Evolutionary conservation across 2,329 filamentous ascomycete species (phyloP), one percentile per base, ranked within the genome.

Genomic region (Penicillium aurantiogriseum): DNA sequence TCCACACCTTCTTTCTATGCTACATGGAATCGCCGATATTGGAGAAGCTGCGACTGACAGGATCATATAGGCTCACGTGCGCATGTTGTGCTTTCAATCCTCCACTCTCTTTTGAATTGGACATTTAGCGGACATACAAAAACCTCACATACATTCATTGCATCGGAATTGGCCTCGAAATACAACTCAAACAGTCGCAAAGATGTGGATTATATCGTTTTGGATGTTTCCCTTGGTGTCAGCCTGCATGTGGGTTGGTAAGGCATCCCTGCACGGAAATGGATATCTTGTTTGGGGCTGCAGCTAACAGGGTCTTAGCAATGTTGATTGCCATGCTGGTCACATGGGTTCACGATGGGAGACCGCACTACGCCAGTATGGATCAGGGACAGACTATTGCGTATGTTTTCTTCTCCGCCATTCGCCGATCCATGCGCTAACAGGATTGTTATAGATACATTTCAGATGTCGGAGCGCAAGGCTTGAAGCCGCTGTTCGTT

Each of bases 401-500:
- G 69, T 85, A 80, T 65, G 74, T 67, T n/a, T 33, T 33, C 39
- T 31, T 38, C 44, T 19, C 3, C 33, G 11, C 29, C 13, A 1
- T 53, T 5, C 3, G 23, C 40, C 33, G 8, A 19, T 50, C 10
- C 5, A 29, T 31, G 15, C 51, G 23, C 55, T 59, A 47, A 61
- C 43, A 31, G 8, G 27, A 15, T 9, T n/a, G 13, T 7, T 45
- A 11, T 53, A 78, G 76, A 33, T 78, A 74, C 59, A 80, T 80
- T 53, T 79, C 76, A 31, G 84, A 88, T 67, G 75, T 87, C 56
- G 85, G 84, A 49, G 85, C 85, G 0, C 75, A 79, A 51, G 76
- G 77, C 5, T 73, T 87, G 7, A 83, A 87, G 65, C 85, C 85
- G 1, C 76, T 88, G 36, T 88, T 88, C 74, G 85, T 88, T 60